Evolutionary conservation across 768 basidiomycete species (phyloP).

Genomic region (Lactarius vividus): DNA sequence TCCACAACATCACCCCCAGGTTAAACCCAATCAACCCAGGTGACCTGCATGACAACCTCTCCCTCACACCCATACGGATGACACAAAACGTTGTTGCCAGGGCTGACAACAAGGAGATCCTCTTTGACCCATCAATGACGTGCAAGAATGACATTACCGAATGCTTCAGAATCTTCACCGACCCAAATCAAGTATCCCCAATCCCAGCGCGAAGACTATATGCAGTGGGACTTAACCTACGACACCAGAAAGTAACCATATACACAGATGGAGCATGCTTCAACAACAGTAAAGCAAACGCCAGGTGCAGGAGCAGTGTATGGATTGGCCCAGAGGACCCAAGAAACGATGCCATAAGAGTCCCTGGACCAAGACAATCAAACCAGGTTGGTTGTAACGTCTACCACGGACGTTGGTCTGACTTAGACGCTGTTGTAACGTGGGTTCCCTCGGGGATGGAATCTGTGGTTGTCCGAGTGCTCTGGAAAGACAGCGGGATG

Average conservation of each 20-base stretch:
- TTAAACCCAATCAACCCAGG: no score
- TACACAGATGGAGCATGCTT: constrained; percentile 35
- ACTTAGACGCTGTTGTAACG: no score
- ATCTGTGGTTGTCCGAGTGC: no score
- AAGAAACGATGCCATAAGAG: background rate
- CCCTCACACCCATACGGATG: no score
- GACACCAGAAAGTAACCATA: background rate
- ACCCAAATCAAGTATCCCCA: background rate
- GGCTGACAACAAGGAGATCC: background rate
- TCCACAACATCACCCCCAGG: no score
- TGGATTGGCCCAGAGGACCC: background rate
- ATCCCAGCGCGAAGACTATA: background rate
- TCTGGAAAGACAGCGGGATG: no score
- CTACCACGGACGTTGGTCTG: no score
- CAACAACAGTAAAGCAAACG: constrained; percentile 27
- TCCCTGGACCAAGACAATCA: background rate
- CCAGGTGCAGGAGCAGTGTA: constrained; percentile 26
- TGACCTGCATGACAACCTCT: no score
- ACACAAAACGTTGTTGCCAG: no score
- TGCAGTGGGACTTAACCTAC: no score
- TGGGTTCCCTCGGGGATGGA: no score
- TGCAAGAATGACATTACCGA: background rate
- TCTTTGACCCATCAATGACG: no score
- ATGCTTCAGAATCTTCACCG: constrained; percentile 5
- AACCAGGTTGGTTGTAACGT: background rate